Evolutionary conservation across 2,329 filamentous ascomycete genomes (phyloP).

Genomic region (Phyllachora maydis): DNA sequence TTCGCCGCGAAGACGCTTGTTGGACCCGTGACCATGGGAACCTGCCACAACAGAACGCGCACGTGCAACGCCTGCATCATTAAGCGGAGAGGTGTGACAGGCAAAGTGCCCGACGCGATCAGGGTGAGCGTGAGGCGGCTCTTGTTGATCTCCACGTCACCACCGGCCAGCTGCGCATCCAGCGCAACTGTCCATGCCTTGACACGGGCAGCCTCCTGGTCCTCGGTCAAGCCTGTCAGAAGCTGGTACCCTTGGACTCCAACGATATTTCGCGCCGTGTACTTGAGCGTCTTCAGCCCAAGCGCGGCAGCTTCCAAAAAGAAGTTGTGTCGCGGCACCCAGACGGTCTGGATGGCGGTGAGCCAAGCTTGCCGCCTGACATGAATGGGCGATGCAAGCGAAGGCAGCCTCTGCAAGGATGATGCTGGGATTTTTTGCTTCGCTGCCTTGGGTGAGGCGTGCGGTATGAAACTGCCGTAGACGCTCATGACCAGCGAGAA

Average conservation of each 20-base stretch:
- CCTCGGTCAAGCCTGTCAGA: constrained; percentile 60
- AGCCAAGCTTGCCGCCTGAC: constrained; percentile 81
- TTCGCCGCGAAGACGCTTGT: constrained; percentile 47
- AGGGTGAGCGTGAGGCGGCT: constrained; percentile 71
- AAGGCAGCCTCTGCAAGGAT: constrained; percentile 38
- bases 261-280: constrained; percentile 58
- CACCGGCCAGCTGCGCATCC: constrained; percentile 80
- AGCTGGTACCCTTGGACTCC: constrained; percentile 59
- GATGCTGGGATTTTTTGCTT: constrained; percentile 9
- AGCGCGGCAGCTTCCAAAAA: constrained; percentile 70
- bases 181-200: constrained; percentile 89
- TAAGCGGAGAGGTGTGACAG: constrained; percentile 59
- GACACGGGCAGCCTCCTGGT: constrained; percentile 68
- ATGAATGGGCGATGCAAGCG: constrained; percentile 62
- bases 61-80: constrained; percentile 90
- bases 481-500: no score
- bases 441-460: constrained; percentile 29
- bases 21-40: constrained; percentile 37
- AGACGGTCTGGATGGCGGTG: constrained; percentile 79
- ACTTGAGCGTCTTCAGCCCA: constrained; percentile 60
- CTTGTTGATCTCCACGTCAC: constrained; percentile 76
- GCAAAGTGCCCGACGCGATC: constrained; percentile 71
- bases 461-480: no score
- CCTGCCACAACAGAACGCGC: constrained; percentile 69
- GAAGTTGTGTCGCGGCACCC: constrained; percentile 75